Evolutionary conservation across 352 stramenopile genomes (phyloP).

Genomic region (Globisporangium orthogonon): DNA sequence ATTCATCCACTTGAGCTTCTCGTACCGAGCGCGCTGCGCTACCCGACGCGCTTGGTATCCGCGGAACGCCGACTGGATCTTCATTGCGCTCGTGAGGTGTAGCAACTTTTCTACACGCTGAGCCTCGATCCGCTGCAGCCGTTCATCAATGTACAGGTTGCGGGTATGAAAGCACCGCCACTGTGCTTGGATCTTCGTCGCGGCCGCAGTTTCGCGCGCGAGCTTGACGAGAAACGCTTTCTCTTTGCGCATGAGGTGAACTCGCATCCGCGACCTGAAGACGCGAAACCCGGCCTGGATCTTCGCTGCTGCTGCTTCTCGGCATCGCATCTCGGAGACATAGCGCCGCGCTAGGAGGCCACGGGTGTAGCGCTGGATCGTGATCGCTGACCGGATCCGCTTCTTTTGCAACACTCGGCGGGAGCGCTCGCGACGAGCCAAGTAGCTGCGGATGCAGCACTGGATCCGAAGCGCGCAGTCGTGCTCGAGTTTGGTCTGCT

Average conservation of each 20-base stretch:
- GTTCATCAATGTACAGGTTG: conserved; percentile 25
- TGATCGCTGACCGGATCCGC: conserved; percentile 19
- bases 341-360: conserved; percentile 38
- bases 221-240: conserved; percentile 22
- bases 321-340: conserved; percentile 18
- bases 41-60: conserved; percentile 47
- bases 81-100: conserved; percentile 36
- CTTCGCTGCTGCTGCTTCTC: conserved; percentile 30
- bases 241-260: conserved; percentile 31
- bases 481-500: conserved; percentile 55
- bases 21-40: conserved; percentile 40
- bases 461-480: conserved; percentile 49
- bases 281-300: conserved; percentile 55
- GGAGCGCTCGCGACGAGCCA: conserved; percentile 44
- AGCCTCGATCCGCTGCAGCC: conserved; percentile 20
- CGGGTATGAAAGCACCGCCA: conserved; percentile 33
- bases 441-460: conserved; percentile 36
- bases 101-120: conserved; percentile 30
- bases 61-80: conserved; percentile 58
- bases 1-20: conserved; percentile 70
- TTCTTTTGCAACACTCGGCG: conserved; percentile 12
- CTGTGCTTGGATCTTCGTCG: conserved; percentile 37
- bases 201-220: conserved; percentile 24
- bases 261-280: conserved; percentile 27
- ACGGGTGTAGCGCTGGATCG: conserved; percentile 47